These are phyloP conservation scores for Kitagawia praeruptora DNA, from an alignment of 129 eudicot species.

Conservation along the genomic window DNA sequence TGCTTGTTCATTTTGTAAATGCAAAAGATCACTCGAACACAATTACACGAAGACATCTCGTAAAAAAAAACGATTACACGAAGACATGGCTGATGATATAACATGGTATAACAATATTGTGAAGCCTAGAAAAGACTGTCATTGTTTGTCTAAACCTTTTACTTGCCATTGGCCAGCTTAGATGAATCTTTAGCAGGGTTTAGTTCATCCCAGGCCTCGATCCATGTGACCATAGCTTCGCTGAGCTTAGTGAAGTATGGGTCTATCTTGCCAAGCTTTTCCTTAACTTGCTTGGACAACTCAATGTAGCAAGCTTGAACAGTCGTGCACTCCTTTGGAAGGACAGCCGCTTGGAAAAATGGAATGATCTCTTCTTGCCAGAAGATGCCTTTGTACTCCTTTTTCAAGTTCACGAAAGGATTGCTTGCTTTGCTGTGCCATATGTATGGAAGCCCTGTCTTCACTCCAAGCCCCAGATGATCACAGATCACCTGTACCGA, in stretches of 20 bases:
- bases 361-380: conserved; percentile 74
- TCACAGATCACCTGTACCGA: conserved; percentile 46
- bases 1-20: conserved; percentile 4
- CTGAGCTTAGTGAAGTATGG: conserved; percentile 57
- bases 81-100: neutral
- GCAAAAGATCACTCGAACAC: neutral
- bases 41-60: neutral
- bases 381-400: conserved; percentile 71
- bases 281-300: conserved; percentile 58
- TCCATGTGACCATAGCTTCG: conserved; percentile 73
- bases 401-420: conserved; percentile 71
- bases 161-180: neutral
- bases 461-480: conserved; percentile 67
- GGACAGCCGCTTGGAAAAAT: conserved; percentile 43
- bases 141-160: neutral
- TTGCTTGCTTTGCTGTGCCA: conserved; percentile 81
- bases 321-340: conserved; percentile 55
- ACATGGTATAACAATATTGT: neutral
- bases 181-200: conserved; percentile 20
- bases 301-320: conserved; percentile 60
- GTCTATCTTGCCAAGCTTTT: conserved; percentile 47
- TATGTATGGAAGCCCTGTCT: conserved; percentile 66
- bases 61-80: too few species aligned
- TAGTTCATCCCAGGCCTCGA: conserved; percentile 64
- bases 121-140: conserved; percentile 11